Evolutionary conservation across 352 stramenopile genomes (phyloP).

Genomic region (Pythium monospermum): DNA sequence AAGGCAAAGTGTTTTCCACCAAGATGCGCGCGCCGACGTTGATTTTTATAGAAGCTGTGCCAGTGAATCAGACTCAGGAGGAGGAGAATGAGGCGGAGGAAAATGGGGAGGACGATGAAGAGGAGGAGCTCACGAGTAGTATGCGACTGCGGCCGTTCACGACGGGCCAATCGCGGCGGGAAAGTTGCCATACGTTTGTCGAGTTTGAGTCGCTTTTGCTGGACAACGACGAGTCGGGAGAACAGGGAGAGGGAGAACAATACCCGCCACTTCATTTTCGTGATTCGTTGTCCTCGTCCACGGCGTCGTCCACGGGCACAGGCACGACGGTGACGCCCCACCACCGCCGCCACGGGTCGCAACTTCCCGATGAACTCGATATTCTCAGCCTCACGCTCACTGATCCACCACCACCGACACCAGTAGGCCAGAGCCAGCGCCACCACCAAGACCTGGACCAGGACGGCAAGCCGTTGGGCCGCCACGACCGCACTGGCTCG

Average conservation of each 20-base stretch:
- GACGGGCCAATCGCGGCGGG: conserved; percentile 27
- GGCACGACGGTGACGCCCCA: conserved; percentile 12
- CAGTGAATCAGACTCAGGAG: conserved; percentile 36
- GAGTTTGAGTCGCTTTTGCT: conserved; percentile 35
- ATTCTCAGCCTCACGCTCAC: conserved; percentile 3
- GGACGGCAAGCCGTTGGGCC: conserved; percentile 9
- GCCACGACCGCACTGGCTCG: conserved; percentile 11
- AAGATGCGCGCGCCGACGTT: conserved; percentile 79
- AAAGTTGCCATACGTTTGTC: conserved; percentile 59
- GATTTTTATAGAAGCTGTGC: conserved; percentile 70
- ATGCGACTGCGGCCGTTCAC: conserved; percentile 49
- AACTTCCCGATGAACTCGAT: conserved; percentile 20
- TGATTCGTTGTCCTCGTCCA: conserved; percentile 27
- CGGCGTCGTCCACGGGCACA: conserved; percentile 17
- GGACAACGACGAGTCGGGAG: conserved; percentile 24
- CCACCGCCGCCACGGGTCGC: conserved; percentile 20
- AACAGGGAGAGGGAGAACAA: too few relatives aligned
- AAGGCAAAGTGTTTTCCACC: conserved; percentile 83
- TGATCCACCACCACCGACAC: conserved; percentile 16
- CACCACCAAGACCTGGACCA: conserved; percentile 6
- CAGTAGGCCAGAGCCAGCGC: not conserved
- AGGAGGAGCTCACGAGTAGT: too few relatives aligned
- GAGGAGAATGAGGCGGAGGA: conserved; percentile 32
- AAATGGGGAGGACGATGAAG: conserved; percentile 22
- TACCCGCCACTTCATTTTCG: too few relatives aligned